These are phyloP conservation scores for Alternaria incomplexa DNA, from an alignment of 2,329 filamentous ascomycete species.

Conservation along the genomic window DNA sequence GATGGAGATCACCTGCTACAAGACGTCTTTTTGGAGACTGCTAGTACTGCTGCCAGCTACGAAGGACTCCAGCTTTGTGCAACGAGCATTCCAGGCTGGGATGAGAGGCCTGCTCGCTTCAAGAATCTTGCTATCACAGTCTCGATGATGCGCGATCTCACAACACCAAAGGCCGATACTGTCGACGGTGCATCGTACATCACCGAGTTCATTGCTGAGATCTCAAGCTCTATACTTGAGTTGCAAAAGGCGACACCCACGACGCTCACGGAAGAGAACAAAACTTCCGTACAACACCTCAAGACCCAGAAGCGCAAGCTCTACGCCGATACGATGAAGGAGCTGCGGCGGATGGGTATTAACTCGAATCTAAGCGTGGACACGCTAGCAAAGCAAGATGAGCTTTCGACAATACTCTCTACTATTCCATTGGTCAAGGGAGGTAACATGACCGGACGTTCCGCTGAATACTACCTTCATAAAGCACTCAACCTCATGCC, in stretches of 20 bases:
- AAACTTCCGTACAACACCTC: slow-evolving; percentile 81
- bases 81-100: slow-evolving; percentile 38
- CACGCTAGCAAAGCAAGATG: slow-evolving; percentile 74
- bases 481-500: slow-evolving; percentile 77
- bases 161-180: slow-evolving; percentile 58
- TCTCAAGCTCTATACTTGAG: slow-evolving; percentile 71
- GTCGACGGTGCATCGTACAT: slow-evolving; percentile 67
- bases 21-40: slow-evolving; percentile 16
- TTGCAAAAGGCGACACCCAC: slow-evolving; percentile 84
- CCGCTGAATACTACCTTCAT: slow-evolving; percentile 76
- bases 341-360: slow-evolving; percentile 86
- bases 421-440: slow-evolving; percentile 44
- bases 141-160: slow-evolving; percentile 73
- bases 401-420: slow-evolving; percentile 72
- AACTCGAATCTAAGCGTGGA: slow-evolving; percentile 79
- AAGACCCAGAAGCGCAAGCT: slow-evolving; percentile 90
- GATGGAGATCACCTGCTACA: slow-evolving; percentile 26
- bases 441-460: slow-evolving; percentile 36
- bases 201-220: slow-evolving; percentile 70
- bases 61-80: slow-evolving; percentile 29
- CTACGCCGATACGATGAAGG: slow-evolving; percentile 85
- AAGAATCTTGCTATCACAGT: slow-evolving; percentile 73
- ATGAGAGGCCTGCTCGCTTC: slow-evolving; percentile 66
- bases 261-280: slow-evolving; percentile 85
- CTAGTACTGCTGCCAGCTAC: slow-evolving; percentile 19